Evolutionary conservation across 495 filamentous ascomycete species (phyloP).

Genomic region (Xylaria acuta): DNA sequence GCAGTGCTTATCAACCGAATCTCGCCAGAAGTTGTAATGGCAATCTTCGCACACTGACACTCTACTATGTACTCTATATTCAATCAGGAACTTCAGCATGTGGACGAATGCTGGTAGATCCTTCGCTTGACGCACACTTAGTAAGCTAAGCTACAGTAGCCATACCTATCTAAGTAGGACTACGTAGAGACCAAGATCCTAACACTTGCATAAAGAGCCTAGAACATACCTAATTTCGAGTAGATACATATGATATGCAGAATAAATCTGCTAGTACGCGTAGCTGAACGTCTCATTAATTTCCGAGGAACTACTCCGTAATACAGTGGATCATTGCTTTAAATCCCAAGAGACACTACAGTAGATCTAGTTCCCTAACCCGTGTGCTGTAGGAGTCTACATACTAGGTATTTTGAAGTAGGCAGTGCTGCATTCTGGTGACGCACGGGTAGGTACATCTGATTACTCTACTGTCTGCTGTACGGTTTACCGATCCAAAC

Average conservation of each 20-base stretch:
- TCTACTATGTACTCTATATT: too few relatives aligned
- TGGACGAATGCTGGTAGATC: neutral
- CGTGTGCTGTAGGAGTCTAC: neutral
- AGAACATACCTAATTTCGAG: neutral
- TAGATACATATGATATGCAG: neutral
- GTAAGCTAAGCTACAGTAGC: neutral
- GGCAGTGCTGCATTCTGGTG: neutral
- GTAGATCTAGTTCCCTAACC: neutral
- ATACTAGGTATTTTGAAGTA: neutral
- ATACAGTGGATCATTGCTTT: neutral
- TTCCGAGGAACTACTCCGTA: conserved; percentile 4
- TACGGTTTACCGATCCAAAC: neutral
- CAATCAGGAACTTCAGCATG: neutral
- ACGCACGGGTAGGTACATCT: neutral
- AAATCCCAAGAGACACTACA: neutral
- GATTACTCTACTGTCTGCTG: neutral
- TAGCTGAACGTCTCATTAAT: conserved; percentile 6
- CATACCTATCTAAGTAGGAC: too few relatives aligned
- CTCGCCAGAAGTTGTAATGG: neutral
- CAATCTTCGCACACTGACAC: neutral
- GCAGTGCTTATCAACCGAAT: neutral
- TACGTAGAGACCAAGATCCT: neutral
- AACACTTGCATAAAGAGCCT: conserved; percentile 2
- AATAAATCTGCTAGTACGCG: conserved; percentile 2
- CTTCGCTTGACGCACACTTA: neutral